Percentiles rank a stretch among this genome's conserved stretches.
Conservation (phyloP, 2,329 filamentous ascomycete species). For the Fusarium sp. region DNA sequence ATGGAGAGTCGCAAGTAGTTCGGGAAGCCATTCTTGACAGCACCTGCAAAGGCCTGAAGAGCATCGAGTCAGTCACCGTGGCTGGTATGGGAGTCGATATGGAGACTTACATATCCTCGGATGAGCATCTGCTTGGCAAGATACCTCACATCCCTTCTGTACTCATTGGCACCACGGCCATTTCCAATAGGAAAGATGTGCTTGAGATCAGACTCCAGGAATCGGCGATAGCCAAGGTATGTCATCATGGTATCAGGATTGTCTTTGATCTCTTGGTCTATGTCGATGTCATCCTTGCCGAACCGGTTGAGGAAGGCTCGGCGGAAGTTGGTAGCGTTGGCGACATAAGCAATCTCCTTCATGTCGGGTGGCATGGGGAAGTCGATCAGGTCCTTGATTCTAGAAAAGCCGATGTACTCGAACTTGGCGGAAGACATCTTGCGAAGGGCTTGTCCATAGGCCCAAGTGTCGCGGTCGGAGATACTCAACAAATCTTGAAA, state of each 20-base stretch:
- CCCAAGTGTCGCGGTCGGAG: slow-evolving; percentile 59
- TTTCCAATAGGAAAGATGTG: slow-evolving; percentile 43
- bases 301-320: slow-evolving; percentile 44
- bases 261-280: slow-evolving; percentile 46
- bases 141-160: slow-evolving; percentile 44
- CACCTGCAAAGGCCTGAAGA: slow-evolving; percentile 44
- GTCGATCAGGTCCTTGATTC: slow-evolving; percentile 59
- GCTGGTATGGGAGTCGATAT: rapidly evolving
- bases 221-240: slow-evolving; percentile 47
- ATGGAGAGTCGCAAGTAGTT: slow-evolving; percentile 47
- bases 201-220: slow-evolving; percentile 47
- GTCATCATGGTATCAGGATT: slow-evolving; percentile 46
- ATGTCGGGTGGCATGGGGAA: slow-evolving; percentile 53
- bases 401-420: slow-evolving; percentile 57
- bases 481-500: slow-evolving; percentile 59
- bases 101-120: slow-evolving; percentile 44
- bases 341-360: slow-evolving; percentile 55
- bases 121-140: slow-evolving; percentile 49
- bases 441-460: slow-evolving; percentile 59
- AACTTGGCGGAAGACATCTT: slow-evolving; percentile 54
- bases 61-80: neutral
- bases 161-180: slow-evolving; percentile 36
- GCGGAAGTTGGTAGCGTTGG: slow-evolving; percentile 48
- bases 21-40: slow-evolving; percentile 44
- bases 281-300: slow-evolving; percentile 42